Evolutionary conservation across 2,329 filamentous ascomycete species (phyloP), one percentile per base, ranked within the genome.

Genomic region (Curvularia sp.): DNA sequence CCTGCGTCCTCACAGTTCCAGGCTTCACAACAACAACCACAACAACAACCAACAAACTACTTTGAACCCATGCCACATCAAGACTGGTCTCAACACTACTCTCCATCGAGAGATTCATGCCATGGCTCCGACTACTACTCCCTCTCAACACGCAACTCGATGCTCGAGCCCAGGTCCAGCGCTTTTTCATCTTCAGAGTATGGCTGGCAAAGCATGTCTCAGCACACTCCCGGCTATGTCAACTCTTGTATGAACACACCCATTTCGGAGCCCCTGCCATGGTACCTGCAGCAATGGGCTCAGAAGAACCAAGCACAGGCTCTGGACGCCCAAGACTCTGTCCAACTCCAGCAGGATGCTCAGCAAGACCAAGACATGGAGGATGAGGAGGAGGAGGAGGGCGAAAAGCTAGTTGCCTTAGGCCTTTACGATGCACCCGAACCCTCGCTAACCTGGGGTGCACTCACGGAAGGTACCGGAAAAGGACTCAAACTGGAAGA

Each of bases 401-500:
- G 87, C 36, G 90, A 93, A 69, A 89, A 92, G 59, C 82, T 94
- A 1, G 83, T 93, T n/a, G 91, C 91, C 19, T 89, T 95, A 84
- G 91, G 91, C 0, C 83, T 95, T 0, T 95, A 95, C 74, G 91
- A 92, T 68, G 80, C 85, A 4, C 90, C 90, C 0, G 88, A 88
- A 54, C 84, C 77, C 82, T 87, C 77, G 74, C 81, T 34, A 81
- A 82, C 25, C 74, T 90, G 18, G 76, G 87, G 46, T 83, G 60
- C 65, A 6, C 65, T 75, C 0, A 82, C 83, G 62, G 65, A 72
- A 53, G 79, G 83, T 3, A 81, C 80, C 18, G 90, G 90, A 56
- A 91, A 92, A 75, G 90, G 91, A 0, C 79, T 94, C 65, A 94
- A 93, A 74, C 80, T 95, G 3, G 91, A 94, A 76, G 90, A 93